A percentile compares a stretch with the other conserved stretches of the same genome.
phyloP scores from a whole-genome alignment of 768 basidiomycete genomes.

The Coprinopsis marcescibilis region DNA sequence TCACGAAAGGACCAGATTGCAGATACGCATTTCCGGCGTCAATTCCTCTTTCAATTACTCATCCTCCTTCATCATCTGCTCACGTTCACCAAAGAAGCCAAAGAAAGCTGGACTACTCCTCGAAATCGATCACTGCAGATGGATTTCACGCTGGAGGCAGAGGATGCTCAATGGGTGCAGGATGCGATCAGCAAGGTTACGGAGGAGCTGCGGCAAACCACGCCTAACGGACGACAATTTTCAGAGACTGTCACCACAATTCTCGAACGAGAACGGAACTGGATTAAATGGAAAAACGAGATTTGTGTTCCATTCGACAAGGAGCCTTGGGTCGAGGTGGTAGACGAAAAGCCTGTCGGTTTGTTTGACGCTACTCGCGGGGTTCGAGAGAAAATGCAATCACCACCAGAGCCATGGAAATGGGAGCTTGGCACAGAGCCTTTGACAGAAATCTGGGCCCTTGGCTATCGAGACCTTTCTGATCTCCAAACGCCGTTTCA shows the following conservation, averaged over 20 bases:
- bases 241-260: slow-evolving; percentile 68
- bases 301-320: slow-evolving; percentile 76
- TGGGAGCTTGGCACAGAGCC: slow-evolving; percentile 63
- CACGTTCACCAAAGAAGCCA: slow-evolving; percentile 64
- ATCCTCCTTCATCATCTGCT: slow-evolving; percentile 74
- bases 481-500: slow-evolving; percentile 65
- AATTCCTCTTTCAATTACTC: slow-evolving; percentile 81
- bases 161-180: slow-evolving; percentile 71
- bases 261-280: slow-evolving; percentile 80
- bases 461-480: slow-evolving; percentile 62
- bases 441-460: slow-evolving; percentile 77
- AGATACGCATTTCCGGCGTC: slow-evolving; percentile 89
- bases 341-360: slow-evolving; percentile 45
- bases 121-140: slow-evolving; percentile 79
- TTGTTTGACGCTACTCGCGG: slow-evolving; percentile 58
- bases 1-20: slow-evolving; percentile 52
- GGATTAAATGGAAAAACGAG: slow-evolving; percentile 88
- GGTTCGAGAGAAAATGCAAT: slow-evolving; percentile 47
- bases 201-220: slow-evolving; percentile 64
- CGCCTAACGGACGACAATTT: slow-evolving; percentile 73
- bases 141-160: slow-evolving; percentile 68
- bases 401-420: slow-evolving; percentile 55
- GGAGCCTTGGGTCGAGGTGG: slow-evolving; percentile 50
- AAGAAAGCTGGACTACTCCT: slow-evolving; percentile 51
- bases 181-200: slow-evolving; percentile 56